Evolutionary conservation across 2,329 filamentous ascomycete species (phyloP), one percentile per base, ranked within the genome.

Genomic region (Aspergillus sp.): DNA sequence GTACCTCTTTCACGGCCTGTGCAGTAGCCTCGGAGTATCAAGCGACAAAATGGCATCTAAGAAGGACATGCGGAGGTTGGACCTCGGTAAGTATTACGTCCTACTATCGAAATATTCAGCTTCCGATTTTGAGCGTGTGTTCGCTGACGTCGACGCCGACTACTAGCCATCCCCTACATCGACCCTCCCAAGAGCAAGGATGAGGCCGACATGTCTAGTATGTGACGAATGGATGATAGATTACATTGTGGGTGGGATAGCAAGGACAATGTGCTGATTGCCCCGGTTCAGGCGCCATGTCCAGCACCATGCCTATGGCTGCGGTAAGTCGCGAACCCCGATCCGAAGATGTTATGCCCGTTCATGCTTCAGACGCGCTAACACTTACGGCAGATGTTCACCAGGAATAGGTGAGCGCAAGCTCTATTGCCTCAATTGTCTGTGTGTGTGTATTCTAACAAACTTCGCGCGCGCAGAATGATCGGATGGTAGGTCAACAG

Each of bases 221-320:
- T 83, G 27, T 72, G 50, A 38, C 54, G 50, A 39, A 30, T 39
- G 50, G 23, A 42, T 42, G 15, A 7, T 38, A 8, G 49, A 55
- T 8, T 11, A 25, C 13, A 15, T 48, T 19, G 3, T 27, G 17
- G 13, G 49, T 47, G 47, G 27, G 3, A 15, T 21, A 54, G 8
- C 32, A 3, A 30, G 17, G 32, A 41, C 5, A 7, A 25, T 19
- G 58, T 39, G 54, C 64, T 75, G 59, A 74, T 54, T 30, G 13
- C 60, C 60, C 48, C 61, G 11, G 25, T 36, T 58, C 42, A 85
- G 84, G 83, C 69, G 86, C 85, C 52, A 83, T 88, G 79, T 82
- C 84, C 56, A 94, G 89, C 72, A 96, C 93, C 38, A 82, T 98
- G 73, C 94, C 94, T 61, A 97, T 97, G 94, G 92, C 91, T 60